These are phyloP conservation scores for Syzygium malaccense DNA, from an alignment of 441 rosid species.

Conservation along the genomic window DNA sequence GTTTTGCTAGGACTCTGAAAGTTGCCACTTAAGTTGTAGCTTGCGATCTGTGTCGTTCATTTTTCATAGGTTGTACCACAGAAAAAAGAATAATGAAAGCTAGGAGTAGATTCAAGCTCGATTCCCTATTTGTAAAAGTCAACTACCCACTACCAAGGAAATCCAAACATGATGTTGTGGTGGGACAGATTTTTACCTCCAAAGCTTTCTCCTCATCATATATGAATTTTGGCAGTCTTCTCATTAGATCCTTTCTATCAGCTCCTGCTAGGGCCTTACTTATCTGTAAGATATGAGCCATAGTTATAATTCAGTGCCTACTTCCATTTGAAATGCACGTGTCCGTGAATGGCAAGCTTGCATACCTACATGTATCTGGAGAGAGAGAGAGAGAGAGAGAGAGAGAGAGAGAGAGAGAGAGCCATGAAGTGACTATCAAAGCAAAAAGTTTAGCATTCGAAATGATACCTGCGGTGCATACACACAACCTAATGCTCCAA, in stretches of 20 bases:
- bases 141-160: not conserved
- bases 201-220: constrained; percentile 18
- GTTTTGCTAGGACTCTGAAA: not conserved
- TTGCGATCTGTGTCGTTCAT: not conserved
- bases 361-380: not conserved
- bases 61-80: not conserved
- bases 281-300: constrained; percentile 17
- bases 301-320: not conserved
- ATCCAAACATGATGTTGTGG: not conserved
- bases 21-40: not conserved
- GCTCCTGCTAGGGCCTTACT: constrained; percentile 15
- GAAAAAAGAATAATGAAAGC: not conserved
- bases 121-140: not conserved
- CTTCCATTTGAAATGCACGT: not conserved
- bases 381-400: not conserved
- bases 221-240: constrained; percentile 14
- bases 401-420: not conserved
- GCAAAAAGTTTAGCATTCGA: not conserved
- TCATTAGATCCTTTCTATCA: constrained; percentile 13
- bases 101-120: not conserved
- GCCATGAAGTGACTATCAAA: not conserved
- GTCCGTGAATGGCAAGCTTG: not conserved
- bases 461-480: constrained; percentile 41
- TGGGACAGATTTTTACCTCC: constrained; percentile 3
- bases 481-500: constrained; percentile 30